Evolutionary conservation across 2,329 filamentous ascomycete genomes (phyloP), one percentile per base, ranked within the genome.

Genomic region (Emericellopsis atlantica): DNA sequence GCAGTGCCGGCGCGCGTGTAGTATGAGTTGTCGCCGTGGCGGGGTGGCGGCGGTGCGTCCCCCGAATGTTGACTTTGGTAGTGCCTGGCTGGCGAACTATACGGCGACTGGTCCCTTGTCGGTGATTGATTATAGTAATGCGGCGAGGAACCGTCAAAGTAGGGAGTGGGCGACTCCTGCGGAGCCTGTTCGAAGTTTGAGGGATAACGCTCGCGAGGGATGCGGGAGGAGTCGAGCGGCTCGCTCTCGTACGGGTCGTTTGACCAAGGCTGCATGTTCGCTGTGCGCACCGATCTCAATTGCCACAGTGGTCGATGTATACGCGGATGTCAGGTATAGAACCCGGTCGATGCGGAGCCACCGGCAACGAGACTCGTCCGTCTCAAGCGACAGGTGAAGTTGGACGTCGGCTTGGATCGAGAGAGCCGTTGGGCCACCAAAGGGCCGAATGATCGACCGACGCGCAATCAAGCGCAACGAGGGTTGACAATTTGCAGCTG

Each of bases 221-320:
- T 21, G 14, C 31, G 40, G 18, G 47, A 44, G 39, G 48, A 49
- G 34, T 58, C 58, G 37, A 62, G 53, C 42, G 57, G 57, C 32
- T 61, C 55, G 48, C 57, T 56, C 52, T 62, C 59, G 45, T 55
- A 56, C 26, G 52, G 52, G 44, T 59, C 55, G 38, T 52, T 47
- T 16, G 44, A 46, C 18, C 43, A 38, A 51, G 59, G 55, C 43
- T 54, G 52, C 16, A 15, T 34, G 11, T 26, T 33, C 26, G 24
- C 10, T 7, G 21, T 12, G 38, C 4, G 21, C 15, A 21, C 8
- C 31, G 26, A 11, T 15, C 12, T 23, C 2, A 34, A 40, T 11
- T n/a, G 22, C 37, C 10, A 10, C 9, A 21, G 21, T 14, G 9
- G 16, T 21, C 8, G 8, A 12, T 6, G 26, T 29, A 12, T 29